Evolutionary conservation across 805 yeast genomes (phyloP), one percentile per base, ranked within the genome.

Genomic region (Scheffersomyces spartinae): DNA sequence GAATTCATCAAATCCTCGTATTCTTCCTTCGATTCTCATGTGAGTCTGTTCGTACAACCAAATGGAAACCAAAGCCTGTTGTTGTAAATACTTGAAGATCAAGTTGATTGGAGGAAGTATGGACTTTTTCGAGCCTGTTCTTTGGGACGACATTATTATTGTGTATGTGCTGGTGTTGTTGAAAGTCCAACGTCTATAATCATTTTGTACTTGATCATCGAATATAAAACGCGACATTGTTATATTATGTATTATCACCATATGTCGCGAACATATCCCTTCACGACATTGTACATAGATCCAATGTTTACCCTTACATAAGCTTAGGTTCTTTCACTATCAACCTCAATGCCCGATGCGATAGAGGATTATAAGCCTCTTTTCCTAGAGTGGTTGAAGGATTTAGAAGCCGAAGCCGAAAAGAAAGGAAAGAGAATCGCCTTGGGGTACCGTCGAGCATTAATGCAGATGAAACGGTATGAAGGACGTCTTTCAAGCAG

Each of bases 21-120:
- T 75, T 33, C 66, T 70, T 2, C 98, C 98, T 39, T 79, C 81
- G 16, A 88, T 69, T 36, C 93, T 64, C 36, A 66, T 63, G 12
- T 72, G 74, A 1, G 75, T 68, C 49, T 91, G 95, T 43, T 91
- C 97, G 38, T 67, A 85, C 7, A 91, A 60, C 96, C 96, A 88
- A 18, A 91, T 71, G 6, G 77, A 71, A 17, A 91, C 96, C 11
- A 61, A 55, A 1, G 80, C 59, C 40, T 82, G 88, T 39, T 80
- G 80, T 49, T 86, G 95, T 34, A 88, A 64, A 45, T 71, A 80
- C 49, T 80, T 78, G 63, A 86, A 91, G 25, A 91, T 71, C 45
- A 85, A 72, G 50, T 85, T 86, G 55, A 91, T 84, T 11, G 98
- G 98, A 28, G 95, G 95, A 26, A 85, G n/a, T n/a, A n/a, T n/a